phyloP scores from a whole-genome alignment of 2,329 filamentous ascomycete species.

The Fusarium subtropicale region DNA sequence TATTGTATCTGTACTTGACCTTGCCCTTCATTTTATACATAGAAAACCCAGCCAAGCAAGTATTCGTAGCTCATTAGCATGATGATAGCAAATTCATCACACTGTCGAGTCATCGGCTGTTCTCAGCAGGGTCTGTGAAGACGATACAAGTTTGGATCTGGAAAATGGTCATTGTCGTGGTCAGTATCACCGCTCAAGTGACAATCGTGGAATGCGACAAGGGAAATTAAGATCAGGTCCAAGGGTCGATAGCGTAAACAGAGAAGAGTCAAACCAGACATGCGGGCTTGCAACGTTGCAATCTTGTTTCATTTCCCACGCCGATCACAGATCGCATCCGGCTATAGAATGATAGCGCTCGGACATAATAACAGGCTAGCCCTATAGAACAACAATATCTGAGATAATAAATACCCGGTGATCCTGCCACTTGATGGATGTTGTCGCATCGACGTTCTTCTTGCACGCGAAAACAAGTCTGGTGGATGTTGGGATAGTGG shows the following conservation, averaged over 20 bases:
- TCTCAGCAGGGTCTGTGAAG: conserved; percentile 18
- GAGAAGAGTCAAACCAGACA: not conserved
- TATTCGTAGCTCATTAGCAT: not conserved
- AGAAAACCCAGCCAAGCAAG: not conserved
- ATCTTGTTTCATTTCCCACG: not conserved
- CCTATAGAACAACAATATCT: not conserved
- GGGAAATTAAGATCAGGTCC: not conserved
- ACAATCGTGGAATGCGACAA: not conserved
- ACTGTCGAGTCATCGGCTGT: conserved; percentile 4
- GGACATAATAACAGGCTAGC: not conserved
- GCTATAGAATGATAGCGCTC: not conserved
- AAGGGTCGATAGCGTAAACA: not conserved
- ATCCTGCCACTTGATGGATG: conserved; percentile 1
- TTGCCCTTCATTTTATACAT: not conserved
- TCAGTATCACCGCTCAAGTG: conserved; percentile 14
- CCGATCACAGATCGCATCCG: not conserved
- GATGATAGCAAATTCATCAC: not conserved
- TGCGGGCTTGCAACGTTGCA: conserved; percentile 19
- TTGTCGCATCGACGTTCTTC: not conserved
- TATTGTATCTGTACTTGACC: not conserved
- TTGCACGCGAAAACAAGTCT: not conserved
- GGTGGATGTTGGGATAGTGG: not conserved
- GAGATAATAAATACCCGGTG: not conserved
- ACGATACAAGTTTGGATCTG: not conserved
- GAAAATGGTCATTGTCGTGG: not conserved